Conservation (phyloP, 768 basidiomycete genomes). For the Amanita inopinata region DNA sequence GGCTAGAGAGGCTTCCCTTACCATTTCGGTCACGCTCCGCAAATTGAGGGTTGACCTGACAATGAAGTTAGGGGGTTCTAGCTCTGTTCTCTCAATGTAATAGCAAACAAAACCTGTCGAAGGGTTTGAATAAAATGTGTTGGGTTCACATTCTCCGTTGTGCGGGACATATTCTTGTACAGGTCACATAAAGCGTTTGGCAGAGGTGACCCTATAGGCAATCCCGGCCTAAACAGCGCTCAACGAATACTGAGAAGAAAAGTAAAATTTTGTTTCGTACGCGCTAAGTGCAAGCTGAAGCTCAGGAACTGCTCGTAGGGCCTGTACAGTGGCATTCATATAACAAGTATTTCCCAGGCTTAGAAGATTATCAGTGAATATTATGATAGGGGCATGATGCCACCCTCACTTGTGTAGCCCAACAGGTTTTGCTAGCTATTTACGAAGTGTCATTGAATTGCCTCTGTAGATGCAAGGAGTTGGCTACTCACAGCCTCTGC, state of each 20-base stretch:
- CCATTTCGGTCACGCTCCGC: slow-evolving; percentile 52
- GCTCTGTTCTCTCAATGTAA: background rate
- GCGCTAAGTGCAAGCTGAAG: slow-evolving; percentile 60
- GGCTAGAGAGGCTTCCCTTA: slow-evolving; percentile 26
- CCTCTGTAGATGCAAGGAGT: background rate
- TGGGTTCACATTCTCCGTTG: slow-evolving; percentile 71
- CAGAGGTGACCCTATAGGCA: slow-evolving; percentile 31
- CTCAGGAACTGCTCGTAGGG: slow-evolving; percentile 88
- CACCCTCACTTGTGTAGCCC: slow-evolving; percentile 65
- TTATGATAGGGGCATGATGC: background rate
- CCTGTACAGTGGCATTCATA: slow-evolving; percentile 93
- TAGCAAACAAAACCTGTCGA: slow-evolving; percentile 32
- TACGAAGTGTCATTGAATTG: slow-evolving; percentile 9
- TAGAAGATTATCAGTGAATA: slow-evolving; percentile 6
- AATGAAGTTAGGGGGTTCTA: slow-evolving; percentile 2
- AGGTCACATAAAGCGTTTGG: slow-evolving; percentile 55
- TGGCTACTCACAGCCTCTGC: slow-evolving; percentile 59
- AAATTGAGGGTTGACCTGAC: slow-evolving; percentile 78
- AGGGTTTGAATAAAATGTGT: slow-evolving; percentile 56
- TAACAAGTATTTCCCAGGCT: slow-evolving; percentile 94
- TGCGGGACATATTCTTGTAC: slow-evolving; percentile 62
- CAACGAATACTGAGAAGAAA: background rate
- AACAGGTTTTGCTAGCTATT: slow-evolving; percentile 68
- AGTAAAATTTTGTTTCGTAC: slow-evolving; percentile 26
- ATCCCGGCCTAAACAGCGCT: slow-evolving; percentile 20